phyloP scores from a whole-genome alignment of 371 early-diverging fungal genomes.

The Syncephalis fuscata region DNA sequence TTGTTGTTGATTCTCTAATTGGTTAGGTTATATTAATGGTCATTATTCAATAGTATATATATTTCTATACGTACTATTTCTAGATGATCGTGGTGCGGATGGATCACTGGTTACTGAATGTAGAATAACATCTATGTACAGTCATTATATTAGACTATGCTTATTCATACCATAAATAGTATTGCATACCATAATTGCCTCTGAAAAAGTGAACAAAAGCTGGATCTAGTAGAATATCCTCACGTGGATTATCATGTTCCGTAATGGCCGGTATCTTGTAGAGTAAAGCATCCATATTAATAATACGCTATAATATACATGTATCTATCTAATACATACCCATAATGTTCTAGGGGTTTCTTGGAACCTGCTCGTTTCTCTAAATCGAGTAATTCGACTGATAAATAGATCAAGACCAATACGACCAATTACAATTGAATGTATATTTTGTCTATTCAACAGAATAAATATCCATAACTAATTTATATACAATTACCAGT shows the following conservation, averaged over 20 bases:
- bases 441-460: constrained; percentile 36
- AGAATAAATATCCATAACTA: neutral
- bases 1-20: no score
- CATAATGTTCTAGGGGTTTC: constrained; percentile 41
- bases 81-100: neutral
- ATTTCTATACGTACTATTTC: neutral
- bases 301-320: no score
- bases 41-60: neutral
- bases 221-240: constrained; percentile 52
- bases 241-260: constrained; percentile 19
- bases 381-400: constrained; percentile 61
- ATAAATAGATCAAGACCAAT: constrained; percentile 71
- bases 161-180: neutral
- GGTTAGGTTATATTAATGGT: no score
- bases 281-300: neutral
- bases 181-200: constrained; percentile 40
- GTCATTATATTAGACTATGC: neutral
- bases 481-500: neutral
- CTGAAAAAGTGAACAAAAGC: constrained; percentile 73
- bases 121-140: constrained; percentile 8
- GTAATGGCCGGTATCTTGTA: constrained; percentile 5
- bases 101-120: constrained; percentile 7
- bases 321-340: constrained; percentile 10
- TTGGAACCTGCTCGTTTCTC: constrained; percentile 66
- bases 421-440: constrained; percentile 65